A percentile compares a stretch with the other conserved stretches of the same genome.
phyloP scores from a whole-genome alignment of 306 rosid species.

The Prunus mume region DNA sequence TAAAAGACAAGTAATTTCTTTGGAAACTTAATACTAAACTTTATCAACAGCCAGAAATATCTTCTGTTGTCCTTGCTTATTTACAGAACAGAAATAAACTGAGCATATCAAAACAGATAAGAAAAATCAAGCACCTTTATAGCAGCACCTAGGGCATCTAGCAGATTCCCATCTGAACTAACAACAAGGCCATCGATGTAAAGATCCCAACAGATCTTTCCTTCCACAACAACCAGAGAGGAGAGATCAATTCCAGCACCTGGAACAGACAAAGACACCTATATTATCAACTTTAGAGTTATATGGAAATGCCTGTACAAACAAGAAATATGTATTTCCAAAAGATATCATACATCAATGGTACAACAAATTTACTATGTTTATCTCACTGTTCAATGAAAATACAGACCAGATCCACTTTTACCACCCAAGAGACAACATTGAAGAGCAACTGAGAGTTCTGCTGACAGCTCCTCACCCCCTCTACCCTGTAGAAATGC shows the following conservation, averaged over 20 bases:
- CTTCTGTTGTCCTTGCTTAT: not conserved
- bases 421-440: conserved; percentile 73
- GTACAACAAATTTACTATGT: not conserved
- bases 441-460: conserved; percentile 66
- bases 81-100: not conserved
- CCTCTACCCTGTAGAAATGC: conserved; percentile 67
- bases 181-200: conserved; percentile 85
- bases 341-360: conserved; percentile 9
- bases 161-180: conserved; percentile 81
- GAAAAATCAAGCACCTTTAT: conserved; percentile 59
- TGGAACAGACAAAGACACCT: conserved; percentile 21
- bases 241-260: conserved; percentile 88
- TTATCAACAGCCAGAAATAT: not conserved
- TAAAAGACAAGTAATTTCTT: not conserved
- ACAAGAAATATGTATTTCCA: not conserved
- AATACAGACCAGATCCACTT: conserved; percentile 69
- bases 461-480: conserved; percentile 79
- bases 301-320: not conserved
- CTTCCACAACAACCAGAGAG: conserved; percentile 62
- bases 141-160: conserved; percentile 87
- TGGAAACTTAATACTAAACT: not conserved
- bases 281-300: conserved; percentile 7
- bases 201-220: conserved; percentile 94
- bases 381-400: conserved; percentile 9
- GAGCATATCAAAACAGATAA: not conserved